phyloP scores from a whole-genome alignment of 2,329 filamentous ascomycete species.

The Beauveria rudraprayagi region DNA sequence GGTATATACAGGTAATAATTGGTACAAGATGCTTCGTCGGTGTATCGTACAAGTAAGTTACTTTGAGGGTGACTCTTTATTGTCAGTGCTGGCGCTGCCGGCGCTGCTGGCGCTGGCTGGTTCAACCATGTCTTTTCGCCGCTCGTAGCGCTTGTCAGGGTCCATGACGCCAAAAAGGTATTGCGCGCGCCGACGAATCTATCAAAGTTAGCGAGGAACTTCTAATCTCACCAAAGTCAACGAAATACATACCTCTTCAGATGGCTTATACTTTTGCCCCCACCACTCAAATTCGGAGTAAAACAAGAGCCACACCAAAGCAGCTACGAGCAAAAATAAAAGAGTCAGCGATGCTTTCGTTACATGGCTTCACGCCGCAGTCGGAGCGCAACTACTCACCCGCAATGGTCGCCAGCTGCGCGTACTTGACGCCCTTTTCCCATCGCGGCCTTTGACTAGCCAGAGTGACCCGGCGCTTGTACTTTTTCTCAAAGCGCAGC shows the following conservation, averaged over 20 bases:
- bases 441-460: slow-evolving; percentile 55
- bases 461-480: slow-evolving; percentile 59
- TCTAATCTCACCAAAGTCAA: background rate
- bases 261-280: slow-evolving; percentile 34
- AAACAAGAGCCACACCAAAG: slow-evolving; percentile 31
- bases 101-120: slow-evolving; percentile 12
- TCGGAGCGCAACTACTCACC: slow-evolving; percentile 33
- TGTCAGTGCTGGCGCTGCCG: slow-evolving; percentile 15
- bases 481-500: slow-evolving; percentile 71
- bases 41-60: slow-evolving; percentile 20
- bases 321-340: slow-evolving; percentile 18
- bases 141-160: slow-evolving; percentile 34
- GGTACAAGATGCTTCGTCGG: slow-evolving; percentile 20
- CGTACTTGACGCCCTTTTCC: slow-evolving; percentile 57
- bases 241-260: slow-evolving; percentile 27
- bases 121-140: slow-evolving; percentile 30
- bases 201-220: background rate
- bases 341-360: slow-evolving; percentile 9
- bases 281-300: slow-evolving; percentile 38
- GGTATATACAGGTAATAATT: slow-evolving; percentile 16
- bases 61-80: slow-evolving; percentile 20
- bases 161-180: slow-evolving; percentile 33
- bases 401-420: slow-evolving; percentile 51
- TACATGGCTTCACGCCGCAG: background rate
- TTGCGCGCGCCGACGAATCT: slow-evolving; percentile 30